These are phyloP conservation scores for Myriangium duriaei DNA, from an alignment of 2,329 filamentous ascomycete species.

Conservation along the genomic window DNA sequence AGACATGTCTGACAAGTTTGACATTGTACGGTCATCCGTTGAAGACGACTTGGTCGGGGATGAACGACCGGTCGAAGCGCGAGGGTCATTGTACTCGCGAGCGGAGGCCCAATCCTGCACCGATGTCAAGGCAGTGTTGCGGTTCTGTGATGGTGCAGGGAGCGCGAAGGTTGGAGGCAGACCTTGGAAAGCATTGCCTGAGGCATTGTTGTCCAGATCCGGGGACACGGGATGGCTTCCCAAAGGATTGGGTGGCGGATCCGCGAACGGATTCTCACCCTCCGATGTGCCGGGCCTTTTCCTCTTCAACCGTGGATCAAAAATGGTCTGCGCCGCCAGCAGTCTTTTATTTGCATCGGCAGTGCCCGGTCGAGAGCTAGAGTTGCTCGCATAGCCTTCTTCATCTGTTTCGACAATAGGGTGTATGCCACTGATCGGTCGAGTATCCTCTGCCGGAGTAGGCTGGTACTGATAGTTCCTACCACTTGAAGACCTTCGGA, in stretches of 20 bases:
- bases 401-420: constrained; percentile 52
- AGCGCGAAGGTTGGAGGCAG: constrained; percentile 5
- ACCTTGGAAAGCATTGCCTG: constrained; percentile 1
- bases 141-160: constrained; percentile 1
- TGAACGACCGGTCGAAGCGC: constrained; percentile 20
- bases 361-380: constrained; percentile 6
- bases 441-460: constrained; percentile 33
- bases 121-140: background rate
- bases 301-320: constrained; percentile 1
- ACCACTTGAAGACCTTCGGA: constrained; percentile 28
- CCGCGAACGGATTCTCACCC: constrained; percentile 29
- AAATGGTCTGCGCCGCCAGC: constrained; percentile 5
- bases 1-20: constrained; percentile 43
- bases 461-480: constrained; percentile 26
- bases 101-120: constrained; percentile 6
- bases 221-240: constrained; percentile 23
- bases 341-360: constrained; percentile 2
- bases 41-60: constrained; percentile 33
- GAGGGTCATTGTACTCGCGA: constrained; percentile 1
- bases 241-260: constrained; percentile 26
- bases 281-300: background rate
- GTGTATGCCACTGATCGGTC: constrained; percentile 44
- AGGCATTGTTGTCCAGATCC: constrained; percentile 10
- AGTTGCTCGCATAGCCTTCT: constrained; percentile 25
- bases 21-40: constrained; percentile 43